phyloP scores from a whole-genome alignment of 192 early-diverging fungal species.

The Linnemannia hyalina region DNA sequence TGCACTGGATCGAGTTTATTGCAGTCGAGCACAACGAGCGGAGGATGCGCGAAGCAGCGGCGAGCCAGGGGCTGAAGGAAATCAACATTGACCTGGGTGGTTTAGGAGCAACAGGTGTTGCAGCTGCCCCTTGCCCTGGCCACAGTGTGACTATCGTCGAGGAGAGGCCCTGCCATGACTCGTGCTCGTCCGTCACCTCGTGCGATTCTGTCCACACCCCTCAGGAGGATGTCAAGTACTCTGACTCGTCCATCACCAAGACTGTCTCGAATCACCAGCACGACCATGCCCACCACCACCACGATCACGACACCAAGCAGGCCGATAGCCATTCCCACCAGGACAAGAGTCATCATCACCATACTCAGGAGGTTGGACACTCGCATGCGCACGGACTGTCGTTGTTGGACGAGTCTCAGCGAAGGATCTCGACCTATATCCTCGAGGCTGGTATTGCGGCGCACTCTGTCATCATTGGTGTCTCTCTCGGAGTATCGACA shows the following conservation, averaged over 20 bases:
- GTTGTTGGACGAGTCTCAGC: slow-evolving; percentile 20
- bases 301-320: background rate
- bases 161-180: slow-evolving; percentile 14
- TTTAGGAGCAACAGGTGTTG: slow-evolving; percentile 28
- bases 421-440: slow-evolving; percentile 64
- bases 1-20: slow-evolving; percentile 75
- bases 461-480: slow-evolving; percentile 77
- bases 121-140: slow-evolving; percentile 18
- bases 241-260: slow-evolving; percentile 18
- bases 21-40: slow-evolving; percentile 52
- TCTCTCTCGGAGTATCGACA: slow-evolving; percentile 71
- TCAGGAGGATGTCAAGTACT: background rate
- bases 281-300: slow-evolving; percentile 1
- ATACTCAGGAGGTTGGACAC: slow-evolving; percentile 23
- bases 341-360: slow-evolving; percentile 12
- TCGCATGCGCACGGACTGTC: slow-evolving; percentile 30
- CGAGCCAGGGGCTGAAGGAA: background rate
- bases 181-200: slow-evolving; percentile 12
- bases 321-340: background rate
- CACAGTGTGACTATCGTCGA: slow-evolving; percentile 23
- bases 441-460: slow-evolving; percentile 73
- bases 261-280: background rate
- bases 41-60: slow-evolving; percentile 2
- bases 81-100: slow-evolving; percentile 29
- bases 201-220: slow-evolving; percentile 15